A percentile compares a stretch with the other conserved stretches of the same genome.
phyloP scores from a whole-genome alignment of 257 asterid species.

The Nicotiana noctiflora region DNA sequence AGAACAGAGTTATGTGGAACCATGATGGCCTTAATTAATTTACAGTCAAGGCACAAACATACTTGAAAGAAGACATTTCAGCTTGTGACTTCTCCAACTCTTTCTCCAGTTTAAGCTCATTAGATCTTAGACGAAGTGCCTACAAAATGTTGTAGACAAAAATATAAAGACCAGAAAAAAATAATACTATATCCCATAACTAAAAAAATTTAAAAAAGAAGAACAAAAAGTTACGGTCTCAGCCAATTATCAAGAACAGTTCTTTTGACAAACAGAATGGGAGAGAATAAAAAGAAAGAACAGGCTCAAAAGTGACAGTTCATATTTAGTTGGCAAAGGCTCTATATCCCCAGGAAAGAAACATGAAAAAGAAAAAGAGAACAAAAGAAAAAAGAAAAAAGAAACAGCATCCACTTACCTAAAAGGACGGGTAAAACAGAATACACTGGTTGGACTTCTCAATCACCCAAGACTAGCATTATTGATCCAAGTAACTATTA shows the following conservation, averaged over 20 bases:
- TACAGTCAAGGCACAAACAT: constrained; percentile 17
- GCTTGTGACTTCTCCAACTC: constrained; percentile 65
- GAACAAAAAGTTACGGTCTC: not conserved
- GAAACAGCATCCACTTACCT: not conserved
- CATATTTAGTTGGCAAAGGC: not conserved
- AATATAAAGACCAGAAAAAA: not conserved
- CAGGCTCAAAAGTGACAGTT: not conserved
- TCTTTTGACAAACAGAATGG: not conserved
- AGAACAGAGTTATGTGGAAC: not conserved
- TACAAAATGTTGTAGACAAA: constrained; percentile 19
- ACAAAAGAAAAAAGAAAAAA: not conserved
- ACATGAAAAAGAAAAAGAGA: not conserved
- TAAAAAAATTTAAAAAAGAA: not conserved
- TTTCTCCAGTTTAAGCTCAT: constrained; percentile 88
- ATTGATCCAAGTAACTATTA: not conserved
- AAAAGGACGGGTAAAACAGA: not conserved
- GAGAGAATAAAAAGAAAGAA: not conserved
- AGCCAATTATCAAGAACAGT: not conserved
- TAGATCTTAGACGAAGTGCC: constrained; percentile 95
- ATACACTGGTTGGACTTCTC: constrained; percentile 3
- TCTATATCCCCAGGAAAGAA: not conserved
- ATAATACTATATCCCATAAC: not conserved
- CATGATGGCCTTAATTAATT: not conserved
- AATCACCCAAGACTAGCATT: not conserved
- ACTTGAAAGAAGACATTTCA: constrained; percentile 74